Percentiles rank a stretch among this genome's conserved stretches.
These are phyloP conservation scores for Pyricularia sp. DNA, from an alignment of 2,329 filamentous ascomycete species.

Conservation along the genomic window DNA sequence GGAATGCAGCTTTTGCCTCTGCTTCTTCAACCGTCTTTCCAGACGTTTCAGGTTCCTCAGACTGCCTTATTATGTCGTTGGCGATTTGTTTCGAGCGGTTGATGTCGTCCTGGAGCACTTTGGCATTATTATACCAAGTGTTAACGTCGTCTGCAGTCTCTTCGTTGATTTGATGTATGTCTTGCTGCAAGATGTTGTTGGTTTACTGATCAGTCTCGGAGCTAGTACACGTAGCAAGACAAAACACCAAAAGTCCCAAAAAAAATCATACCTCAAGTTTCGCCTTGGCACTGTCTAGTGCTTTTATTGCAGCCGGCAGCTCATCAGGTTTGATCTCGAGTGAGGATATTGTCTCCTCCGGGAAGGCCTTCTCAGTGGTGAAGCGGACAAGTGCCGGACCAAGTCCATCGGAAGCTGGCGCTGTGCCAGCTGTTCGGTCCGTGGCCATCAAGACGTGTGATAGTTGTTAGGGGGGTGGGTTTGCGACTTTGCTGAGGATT, in stretches of 20 bases:
- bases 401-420: conserved; percentile 8
- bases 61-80: conserved; percentile 68
- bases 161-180: conserved; percentile 68
- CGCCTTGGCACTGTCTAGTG: conserved; percentile 30
- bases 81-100: conserved; percentile 70
- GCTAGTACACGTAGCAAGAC: not conserved
- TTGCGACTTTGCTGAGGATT: not conserved
- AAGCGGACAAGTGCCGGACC: conserved; percentile 57
- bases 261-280: conserved; percentile 31
- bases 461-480: not conserved
- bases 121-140: conserved; percentile 78
- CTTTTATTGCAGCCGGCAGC: conserved; percentile 30
- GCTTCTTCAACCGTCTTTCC: conserved; percentile 44
- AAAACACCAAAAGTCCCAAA: conserved; percentile 6
- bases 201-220: not conserved
- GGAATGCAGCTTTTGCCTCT: conserved; percentile 44
- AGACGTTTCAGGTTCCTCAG: conserved; percentile 51
- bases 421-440: not conserved
- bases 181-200: conserved; percentile 34
- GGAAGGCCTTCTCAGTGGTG: conserved; percentile 37
- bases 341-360: conserved; percentile 34
- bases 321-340: conserved; percentile 21
- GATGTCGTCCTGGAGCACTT: conserved; percentile 78
- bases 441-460: not conserved
- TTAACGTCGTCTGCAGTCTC: conserved; percentile 72